Percentiles rank a stretch among this genome's conserved stretches.
These are phyloP conservation scores for Cordyceps javanica DNA, from an alignment of 2,329 filamentous ascomycete species.

Conservation along the genomic window DNA sequence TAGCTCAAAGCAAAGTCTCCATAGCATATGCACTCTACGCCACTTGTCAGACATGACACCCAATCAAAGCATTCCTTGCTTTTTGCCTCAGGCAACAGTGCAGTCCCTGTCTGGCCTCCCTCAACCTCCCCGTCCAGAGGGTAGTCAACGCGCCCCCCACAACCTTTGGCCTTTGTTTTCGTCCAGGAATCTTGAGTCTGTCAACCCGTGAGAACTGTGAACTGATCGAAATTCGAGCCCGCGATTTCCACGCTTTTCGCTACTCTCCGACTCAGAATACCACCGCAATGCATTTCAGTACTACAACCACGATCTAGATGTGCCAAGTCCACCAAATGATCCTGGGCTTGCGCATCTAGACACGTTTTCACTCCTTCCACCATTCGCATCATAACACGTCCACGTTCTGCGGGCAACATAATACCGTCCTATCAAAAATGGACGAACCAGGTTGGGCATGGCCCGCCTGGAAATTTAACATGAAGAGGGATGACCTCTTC, in stretches of 20 bases:
- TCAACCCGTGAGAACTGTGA: constrained; percentile 4
- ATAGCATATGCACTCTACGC: background rate
- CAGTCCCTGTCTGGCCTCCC: background rate
- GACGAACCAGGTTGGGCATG: constrained; percentile 48
- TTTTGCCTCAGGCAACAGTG: constrained; percentile 19
- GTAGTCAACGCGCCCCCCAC: constrained; percentile 14
- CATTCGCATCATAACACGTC: constrained; percentile 12
- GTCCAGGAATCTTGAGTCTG: constrained; percentile 12
- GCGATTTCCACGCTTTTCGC: constrained; percentile 1
- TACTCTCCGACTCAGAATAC: constrained; percentile 10
- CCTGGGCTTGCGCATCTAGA: constrained; percentile 5
- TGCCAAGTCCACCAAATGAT: constrained; percentile 13
- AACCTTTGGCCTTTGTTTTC: constrained; percentile 14
- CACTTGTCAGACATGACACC: constrained; percentile 4
- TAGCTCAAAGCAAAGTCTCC: constrained; percentile 7
- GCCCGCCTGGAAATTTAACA: constrained; percentile 58
- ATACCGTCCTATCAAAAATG: constrained; percentile 33
- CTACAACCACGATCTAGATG: constrained; percentile 16
- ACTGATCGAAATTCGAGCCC: constrained; percentile 10
- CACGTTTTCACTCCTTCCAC: constrained; percentile 11
- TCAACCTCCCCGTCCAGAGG: constrained; percentile 5
- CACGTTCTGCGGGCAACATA: constrained; percentile 6
- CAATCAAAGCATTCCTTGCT: constrained; percentile 13
- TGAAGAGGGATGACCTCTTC: constrained; percentile 53
- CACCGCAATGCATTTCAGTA: constrained; percentile 18